These are phyloP conservation scores for Leptodermis oblonga DNA, from an alignment of 257 asterid species.

Conservation along the genomic window DNA sequence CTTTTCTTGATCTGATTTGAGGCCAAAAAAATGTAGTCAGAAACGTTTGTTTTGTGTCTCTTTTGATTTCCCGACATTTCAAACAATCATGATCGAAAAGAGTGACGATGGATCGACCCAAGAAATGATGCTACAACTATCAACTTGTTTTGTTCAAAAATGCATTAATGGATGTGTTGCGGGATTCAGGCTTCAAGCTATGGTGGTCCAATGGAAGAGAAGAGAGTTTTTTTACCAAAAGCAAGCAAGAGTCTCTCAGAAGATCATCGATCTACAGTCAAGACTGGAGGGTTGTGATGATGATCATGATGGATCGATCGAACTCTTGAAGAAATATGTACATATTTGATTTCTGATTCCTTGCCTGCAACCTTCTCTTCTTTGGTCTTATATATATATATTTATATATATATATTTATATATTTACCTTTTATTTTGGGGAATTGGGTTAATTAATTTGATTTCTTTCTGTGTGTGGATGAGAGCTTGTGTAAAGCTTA, in stretches of 20 bases:
- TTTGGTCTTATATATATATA: no score
- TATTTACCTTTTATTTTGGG: neutral
- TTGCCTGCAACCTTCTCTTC: constrained; percentile 13
- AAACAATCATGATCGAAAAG: constrained; percentile 11
- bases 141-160: neutral
- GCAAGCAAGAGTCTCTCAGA: constrained; percentile 17
- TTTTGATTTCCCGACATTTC: neutral
- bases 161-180: neutral
- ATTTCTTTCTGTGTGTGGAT: neutral
- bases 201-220: constrained; percentile 18
- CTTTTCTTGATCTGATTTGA: constrained; percentile 7
- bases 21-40: constrained; percentile 4
- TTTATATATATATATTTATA: no score
- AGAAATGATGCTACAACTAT: constrained; percentile 5
- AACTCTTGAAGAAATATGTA: no score
- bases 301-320: neutral
- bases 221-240: constrained; percentile 10
- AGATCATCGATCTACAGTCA: neutral
- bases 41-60: constrained; percentile 7
- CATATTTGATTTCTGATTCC: constrained; percentile 11
- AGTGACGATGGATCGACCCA: neutral
- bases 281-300: neutral
- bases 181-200: constrained; percentile 13
- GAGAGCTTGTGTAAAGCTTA: neutral
- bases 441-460: no score